These are phyloP conservation scores for Ambrosia hybrid DNA, from an alignment of 140 eudicot species.

Conservation along the genomic window DNA sequence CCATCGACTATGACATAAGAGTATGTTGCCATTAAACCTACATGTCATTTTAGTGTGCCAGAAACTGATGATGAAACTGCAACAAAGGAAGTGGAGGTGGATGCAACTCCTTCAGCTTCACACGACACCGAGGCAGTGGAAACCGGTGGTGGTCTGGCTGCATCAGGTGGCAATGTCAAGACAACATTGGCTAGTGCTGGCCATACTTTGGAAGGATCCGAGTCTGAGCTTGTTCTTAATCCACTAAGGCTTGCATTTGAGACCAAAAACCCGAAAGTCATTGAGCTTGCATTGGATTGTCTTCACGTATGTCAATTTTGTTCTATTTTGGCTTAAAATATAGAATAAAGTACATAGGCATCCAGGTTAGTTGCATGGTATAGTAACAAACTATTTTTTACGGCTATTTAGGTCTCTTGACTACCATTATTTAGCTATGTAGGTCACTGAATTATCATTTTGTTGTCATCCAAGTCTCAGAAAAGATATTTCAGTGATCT, in stretches of 20 bases:
- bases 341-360: background rate
- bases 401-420: too few species aligned
- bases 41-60: constrained; percentile 41
- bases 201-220: constrained; percentile 75
- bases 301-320: constrained; percentile 74
- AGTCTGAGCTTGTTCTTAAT: constrained; percentile 88
- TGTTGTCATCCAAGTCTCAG: too few species aligned
- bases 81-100: constrained; percentile 44
- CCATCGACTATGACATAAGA: constrained; percentile 5
- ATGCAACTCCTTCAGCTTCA: constrained; percentile 40
- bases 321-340: constrained; percentile 21
- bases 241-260: constrained; percentile 97
- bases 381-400: too few species aligned
- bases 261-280: constrained; percentile 75
- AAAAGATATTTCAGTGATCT: too few species aligned
- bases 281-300: constrained; percentile 96
- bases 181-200: constrained; percentile 84
- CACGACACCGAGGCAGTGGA: constrained; percentile 46
- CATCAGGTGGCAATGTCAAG: constrained; percentile 48
- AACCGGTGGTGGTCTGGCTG: constrained; percentile 37
- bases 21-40: background rate
- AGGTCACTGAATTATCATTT: too few species aligned
- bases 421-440: too few species aligned
- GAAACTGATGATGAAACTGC: constrained; percentile 52
- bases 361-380: too few species aligned